These are phyloP conservation scores for Eleusine coracana DNA, from an alignment of 176 grass and related monocot species.

Conservation along the genomic window DNA sequence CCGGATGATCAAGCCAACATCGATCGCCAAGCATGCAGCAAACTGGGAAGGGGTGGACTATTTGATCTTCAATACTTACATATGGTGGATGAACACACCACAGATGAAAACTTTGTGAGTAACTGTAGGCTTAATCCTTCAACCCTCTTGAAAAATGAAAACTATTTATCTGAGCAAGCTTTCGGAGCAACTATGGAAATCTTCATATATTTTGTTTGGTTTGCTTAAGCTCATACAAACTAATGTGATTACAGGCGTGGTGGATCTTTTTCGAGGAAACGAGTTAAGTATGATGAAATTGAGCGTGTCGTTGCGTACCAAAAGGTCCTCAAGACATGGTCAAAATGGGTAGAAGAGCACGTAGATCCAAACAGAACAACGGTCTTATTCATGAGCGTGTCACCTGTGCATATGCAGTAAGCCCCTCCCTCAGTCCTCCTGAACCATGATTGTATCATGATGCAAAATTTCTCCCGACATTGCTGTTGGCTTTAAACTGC, in stretches of 20 bases:
- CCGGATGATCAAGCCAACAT: constrained; percentile 66
- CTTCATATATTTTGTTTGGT: neutral
- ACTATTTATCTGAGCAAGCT: neutral
- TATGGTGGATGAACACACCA: constrained; percentile 86
- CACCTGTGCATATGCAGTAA: constrained; percentile 85
- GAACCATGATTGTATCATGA: neutral
- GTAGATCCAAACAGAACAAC: constrained; percentile 67
- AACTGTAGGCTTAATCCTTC: constrained; percentile 6
- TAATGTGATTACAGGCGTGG: constrained; percentile 53
- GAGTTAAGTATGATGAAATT: constrained; percentile 60
- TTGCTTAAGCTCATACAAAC: neutral
- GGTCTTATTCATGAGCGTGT: constrained; percentile 92
- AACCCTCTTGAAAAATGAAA: constrained; percentile 1
- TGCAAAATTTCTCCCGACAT: neutral
- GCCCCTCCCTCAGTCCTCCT: neutral
- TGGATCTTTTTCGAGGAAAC: constrained; percentile 65
- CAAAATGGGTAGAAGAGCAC: constrained; percentile 73
- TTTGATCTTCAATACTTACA: constrained; percentile 82
- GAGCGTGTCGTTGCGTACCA: constrained; percentile 68
- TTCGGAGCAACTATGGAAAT: constrained; percentile 16
- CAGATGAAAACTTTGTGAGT: constrained; percentile 79
- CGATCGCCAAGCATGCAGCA: constrained; percentile 56
- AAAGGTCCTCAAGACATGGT: constrained; percentile 79
- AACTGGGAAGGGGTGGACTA: constrained; percentile 74
- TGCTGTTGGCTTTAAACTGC: constrained; percentile 16